A percentile compares a stretch with the other conserved stretches of the same genome.
Evolutionary conservation across 2,329 filamentous ascomycete species (phyloP).

Genomic region (Grosmannia clavigera): DNA sequence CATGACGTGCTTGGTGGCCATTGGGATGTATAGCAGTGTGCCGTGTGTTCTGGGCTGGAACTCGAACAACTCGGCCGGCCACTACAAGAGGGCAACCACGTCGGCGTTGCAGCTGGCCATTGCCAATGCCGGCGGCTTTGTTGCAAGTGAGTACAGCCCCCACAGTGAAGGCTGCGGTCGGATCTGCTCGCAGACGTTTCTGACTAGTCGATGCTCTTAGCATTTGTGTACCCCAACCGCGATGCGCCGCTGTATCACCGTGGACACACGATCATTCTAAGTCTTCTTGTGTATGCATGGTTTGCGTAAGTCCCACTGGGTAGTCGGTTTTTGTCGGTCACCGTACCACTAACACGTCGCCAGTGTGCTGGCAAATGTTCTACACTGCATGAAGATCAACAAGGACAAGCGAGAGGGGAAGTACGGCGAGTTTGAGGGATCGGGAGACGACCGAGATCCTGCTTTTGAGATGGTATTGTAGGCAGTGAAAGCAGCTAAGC

Average conservation of each 20-base stretch:
- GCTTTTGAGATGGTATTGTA: slow-evolving; percentile 48
- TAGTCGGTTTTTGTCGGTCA: not conserved
- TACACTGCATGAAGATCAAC: slow-evolving; percentile 53
- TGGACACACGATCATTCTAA: slow-evolving; percentile 49
- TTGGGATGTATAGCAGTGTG: slow-evolving; percentile 50
- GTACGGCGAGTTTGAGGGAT: slow-evolving; percentile 43
- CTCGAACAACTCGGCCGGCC: slow-evolving; percentile 54
- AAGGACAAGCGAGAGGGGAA: slow-evolving; percentile 47
- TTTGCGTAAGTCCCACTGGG: slow-evolving; percentile 37
- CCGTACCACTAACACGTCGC: not conserved
- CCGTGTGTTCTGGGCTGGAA: slow-evolving; percentile 53
- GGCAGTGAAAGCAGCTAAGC: too few relatives aligned
- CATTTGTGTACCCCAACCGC: slow-evolving; percentile 29
- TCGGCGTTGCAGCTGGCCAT: slow-evolving; percentile 52
- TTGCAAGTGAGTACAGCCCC: slow-evolving; percentile 25
- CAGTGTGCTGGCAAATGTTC: slow-evolving; percentile 46
- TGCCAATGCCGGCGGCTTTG: slow-evolving; percentile 55
- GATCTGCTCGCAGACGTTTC: not conserved
- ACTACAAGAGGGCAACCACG: slow-evolving; percentile 59
- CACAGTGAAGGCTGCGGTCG: too few relatives aligned
- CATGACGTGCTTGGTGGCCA: slow-evolving; percentile 57
- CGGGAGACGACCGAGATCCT: slow-evolving; percentile 51
- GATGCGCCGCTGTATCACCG: slow-evolving; percentile 46
- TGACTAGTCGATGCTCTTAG: slow-evolving; percentile 7
- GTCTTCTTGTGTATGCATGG: slow-evolving; percentile 50